Evolutionary conservation across 352 stramenopile species (phyloP).

Genomic region (Phytophthora rubi): DNA sequence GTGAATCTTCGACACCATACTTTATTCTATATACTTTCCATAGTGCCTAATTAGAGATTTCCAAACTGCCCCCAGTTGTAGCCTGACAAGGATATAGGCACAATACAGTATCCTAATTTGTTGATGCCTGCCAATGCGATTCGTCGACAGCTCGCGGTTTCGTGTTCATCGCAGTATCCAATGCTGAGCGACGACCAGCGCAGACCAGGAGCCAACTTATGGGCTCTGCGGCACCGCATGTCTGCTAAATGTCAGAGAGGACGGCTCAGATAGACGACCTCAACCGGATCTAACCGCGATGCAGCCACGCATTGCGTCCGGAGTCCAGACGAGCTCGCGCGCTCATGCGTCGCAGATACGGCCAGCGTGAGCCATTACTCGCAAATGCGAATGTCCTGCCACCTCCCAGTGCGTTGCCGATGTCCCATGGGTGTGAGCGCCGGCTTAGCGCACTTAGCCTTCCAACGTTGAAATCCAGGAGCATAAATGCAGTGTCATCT

Average conservation of each 20-base stretch:
- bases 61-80: too few species aligned
- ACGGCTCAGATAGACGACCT: neutral
- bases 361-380: conserved; percentile 6
- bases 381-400: conserved; percentile 1
- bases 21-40: too few species aligned
- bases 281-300: neutral
- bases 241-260: neutral
- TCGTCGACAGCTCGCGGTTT: neutral
- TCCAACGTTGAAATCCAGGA: neutral
- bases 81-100: too few species aligned
- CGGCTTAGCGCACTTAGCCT: neutral
- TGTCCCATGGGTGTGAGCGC: neutral
- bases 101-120: too few species aligned
- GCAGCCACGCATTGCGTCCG: neutral
- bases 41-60: too few species aligned
- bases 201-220: neutral
- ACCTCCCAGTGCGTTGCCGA: conserved; percentile 24
- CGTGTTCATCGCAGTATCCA: neutral
- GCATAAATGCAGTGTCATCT: neutral
- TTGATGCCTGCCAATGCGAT: neutral
- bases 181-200: neutral
- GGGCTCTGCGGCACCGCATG: neutral
- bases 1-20: too few species aligned
- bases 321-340: neutral
- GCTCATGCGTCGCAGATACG: conserved; percentile 10